Conservation (phyloP, 176 grass and related monocot genomes). For the maize (Zea mays) region Zm-B73-REFERENCE-NAM-5.0 NC_050099.1:85148001-85148500, state of each 20-base stretch:
- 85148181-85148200: background rate
- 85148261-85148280: conserved; percentile 26
- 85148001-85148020: conserved; percentile 67
- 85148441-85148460: background rate
- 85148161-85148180: background rate
- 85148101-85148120: too few species aligned
- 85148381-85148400: too few species aligned
- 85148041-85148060: background rate
- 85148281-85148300: background rate
- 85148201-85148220: background rate
- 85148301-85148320: background rate
- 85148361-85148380: too few species aligned
- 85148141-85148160: conserved; percentile 7
- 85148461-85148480: background rate
- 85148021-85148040: conserved; percentile 52
- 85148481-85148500: background rate
- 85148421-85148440: background rate
- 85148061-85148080: background rate
- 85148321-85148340: too few species aligned
- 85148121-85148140: too few species aligned
- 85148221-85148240: background rate
- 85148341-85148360: too few species aligned
- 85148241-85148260: background rate
- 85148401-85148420: conserved; percentile 19
- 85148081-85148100: too few species aligned